Evolutionary conservation across 1,139 yeast genomes (phyloP).

Genomic region (Candida labiduridarum): DNA sequence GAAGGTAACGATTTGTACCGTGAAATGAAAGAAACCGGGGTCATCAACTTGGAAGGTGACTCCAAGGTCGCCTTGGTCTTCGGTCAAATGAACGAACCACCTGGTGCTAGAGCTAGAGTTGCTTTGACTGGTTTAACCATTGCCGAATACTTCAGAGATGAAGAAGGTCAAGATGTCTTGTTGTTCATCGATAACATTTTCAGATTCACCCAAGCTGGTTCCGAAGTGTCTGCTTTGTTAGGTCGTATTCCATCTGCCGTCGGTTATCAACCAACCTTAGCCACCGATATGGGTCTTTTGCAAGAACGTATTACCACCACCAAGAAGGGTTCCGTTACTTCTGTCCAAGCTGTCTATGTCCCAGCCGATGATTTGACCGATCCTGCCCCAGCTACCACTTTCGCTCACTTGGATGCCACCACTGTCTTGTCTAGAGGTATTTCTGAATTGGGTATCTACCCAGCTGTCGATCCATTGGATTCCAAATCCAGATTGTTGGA

Average conservation of each 20-base stretch:
- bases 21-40: constrained; percentile 99
- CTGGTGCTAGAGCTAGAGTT: constrained; percentile 99
- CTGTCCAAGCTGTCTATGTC: constrained; percentile 99
- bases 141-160: constrained; percentile 99
- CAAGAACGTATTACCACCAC: constrained; percentile 99
- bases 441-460: constrained; percentile 99
- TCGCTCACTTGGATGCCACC: constrained; percentile 99
- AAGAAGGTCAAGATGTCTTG: constrained; percentile 99
- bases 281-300: constrained; percentile 99
- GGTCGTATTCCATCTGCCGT: constrained; percentile 99
- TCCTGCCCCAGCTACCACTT: constrained; percentile 99
- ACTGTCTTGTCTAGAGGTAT: constrained; percentile 99
- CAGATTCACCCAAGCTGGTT: constrained; percentile 99
- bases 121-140: constrained; percentile 99
- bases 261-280: constrained; percentile 99
- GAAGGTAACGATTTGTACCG: constrained; percentile 99
- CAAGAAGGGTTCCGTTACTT: constrained; percentile 99
- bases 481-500: constrained; percentile 99
- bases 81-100: constrained; percentile 99
- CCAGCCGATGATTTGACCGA: constrained; percentile 99
- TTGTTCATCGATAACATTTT: constrained; percentile 99
- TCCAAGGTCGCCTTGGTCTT: constrained; percentile 99
- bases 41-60: constrained; percentile 98
- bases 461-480: constrained; percentile 99
- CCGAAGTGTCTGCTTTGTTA: constrained; percentile 98